phyloP scores from a whole-genome alignment of 2,329 filamentous ascomycete species.

The Fonsecaea multimorphosa region DNA sequence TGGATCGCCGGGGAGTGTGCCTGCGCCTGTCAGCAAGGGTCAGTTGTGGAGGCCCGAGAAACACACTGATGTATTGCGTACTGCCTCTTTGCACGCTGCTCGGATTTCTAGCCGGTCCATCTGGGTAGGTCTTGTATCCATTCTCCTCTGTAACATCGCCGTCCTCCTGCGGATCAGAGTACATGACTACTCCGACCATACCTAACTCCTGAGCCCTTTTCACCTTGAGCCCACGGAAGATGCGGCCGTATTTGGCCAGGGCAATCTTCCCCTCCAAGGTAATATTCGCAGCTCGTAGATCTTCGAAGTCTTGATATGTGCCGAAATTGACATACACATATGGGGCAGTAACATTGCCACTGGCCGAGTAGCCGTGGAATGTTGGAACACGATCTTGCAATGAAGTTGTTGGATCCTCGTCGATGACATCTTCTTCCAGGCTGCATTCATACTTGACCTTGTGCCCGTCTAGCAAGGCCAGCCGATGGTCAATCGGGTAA shows the following conservation, averaged over 20 bases:
- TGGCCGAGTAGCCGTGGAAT: slow-evolving; percentile 94
- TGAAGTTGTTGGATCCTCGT: slow-evolving; percentile 80
- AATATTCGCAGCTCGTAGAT: slow-evolving; percentile 75
- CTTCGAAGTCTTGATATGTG: slow-evolving; percentile 83
- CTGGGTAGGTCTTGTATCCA: slow-evolving; percentile 77
- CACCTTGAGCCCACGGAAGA: slow-evolving; percentile 89
- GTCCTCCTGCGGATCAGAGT: slow-evolving; percentile 88
- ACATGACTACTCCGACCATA: slow-evolving; percentile 84
- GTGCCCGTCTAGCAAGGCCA: slow-evolving; percentile 66
- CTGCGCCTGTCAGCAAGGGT: slow-evolving; percentile 46
- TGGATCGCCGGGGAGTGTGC: slow-evolving; percentile 71
- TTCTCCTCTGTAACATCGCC: slow-evolving; percentile 80
- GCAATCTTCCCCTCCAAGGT: slow-evolving; percentile 84
- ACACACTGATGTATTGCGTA: slow-evolving; percentile 77
- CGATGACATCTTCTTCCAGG: slow-evolving; percentile 81
- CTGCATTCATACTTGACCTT: slow-evolving; percentile 77
- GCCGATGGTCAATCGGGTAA: slow-evolving; percentile 73
- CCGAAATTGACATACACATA: slow-evolving; percentile 94
- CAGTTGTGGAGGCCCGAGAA: slow-evolving; percentile 12
- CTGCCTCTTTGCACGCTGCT: slow-evolving; percentile 91
- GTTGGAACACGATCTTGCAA: slow-evolving; percentile 77
- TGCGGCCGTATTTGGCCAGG: slow-evolving; percentile 80
- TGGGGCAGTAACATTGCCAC: slow-evolving; percentile 84
- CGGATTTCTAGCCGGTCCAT: slow-evolving; percentile 84
- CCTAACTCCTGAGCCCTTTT: slow-evolving; percentile 91